phyloP scores from a whole-genome alignment of 73 alveolate species.

The Diophrys sp. region DNA sequence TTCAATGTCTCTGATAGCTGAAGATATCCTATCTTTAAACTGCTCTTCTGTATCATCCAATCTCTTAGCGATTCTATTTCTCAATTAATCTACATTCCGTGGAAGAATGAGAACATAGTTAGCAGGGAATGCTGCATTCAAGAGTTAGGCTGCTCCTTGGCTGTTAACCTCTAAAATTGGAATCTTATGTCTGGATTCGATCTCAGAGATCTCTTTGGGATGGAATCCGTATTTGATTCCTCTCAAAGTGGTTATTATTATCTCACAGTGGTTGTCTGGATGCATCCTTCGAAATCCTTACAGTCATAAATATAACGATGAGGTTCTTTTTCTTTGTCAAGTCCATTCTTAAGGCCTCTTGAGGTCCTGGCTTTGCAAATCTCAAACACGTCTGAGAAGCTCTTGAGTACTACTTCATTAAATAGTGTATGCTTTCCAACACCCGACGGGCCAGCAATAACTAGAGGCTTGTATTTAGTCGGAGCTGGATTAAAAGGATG shows the following conservation, averaged over 20 bases:
- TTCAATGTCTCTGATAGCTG: conserved; percentile 74
- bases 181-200: conserved; percentile 65
- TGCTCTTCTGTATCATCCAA: conserved; percentile 72
- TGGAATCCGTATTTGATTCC: conserved; percentile 75
- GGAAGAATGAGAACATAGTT: conserved; percentile 77
- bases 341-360: no score
- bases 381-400: no score
- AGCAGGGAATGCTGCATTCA: conserved; percentile 71
- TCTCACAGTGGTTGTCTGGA: no score
- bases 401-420: conserved; percentile 47
- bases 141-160: conserved; percentile 76
- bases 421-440: conserved; percentile 83
- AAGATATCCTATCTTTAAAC: conserved; percentile 64
- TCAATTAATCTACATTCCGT: conserved; percentile 74
- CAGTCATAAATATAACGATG: no score
- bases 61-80: conserved; percentile 74
- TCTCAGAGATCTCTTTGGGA: conserved; percentile 59
- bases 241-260: no score
- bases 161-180: conserved; percentile 77
- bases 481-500: conserved; percentile 80
- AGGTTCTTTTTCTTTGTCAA: no score
- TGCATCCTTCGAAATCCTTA: no score
- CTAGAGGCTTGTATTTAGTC: no score
- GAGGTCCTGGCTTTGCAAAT: no score
- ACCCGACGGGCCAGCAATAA: conserved; percentile 86